Conservation (phyloP, 2,329 filamentous ascomycete species). For the Penicillium corylophilum region DNA sequence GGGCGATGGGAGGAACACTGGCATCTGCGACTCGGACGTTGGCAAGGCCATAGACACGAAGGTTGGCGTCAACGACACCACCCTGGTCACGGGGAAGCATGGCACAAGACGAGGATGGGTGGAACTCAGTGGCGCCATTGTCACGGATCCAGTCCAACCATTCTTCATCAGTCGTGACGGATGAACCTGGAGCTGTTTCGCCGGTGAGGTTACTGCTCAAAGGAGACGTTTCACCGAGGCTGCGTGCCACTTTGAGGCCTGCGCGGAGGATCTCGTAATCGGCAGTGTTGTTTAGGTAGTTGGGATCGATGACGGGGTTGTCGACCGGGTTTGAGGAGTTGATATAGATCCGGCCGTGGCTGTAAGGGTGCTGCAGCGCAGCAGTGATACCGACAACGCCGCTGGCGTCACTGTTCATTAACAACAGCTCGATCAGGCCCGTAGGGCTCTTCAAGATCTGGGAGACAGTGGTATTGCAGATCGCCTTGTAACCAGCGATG, state of each 20-base stretch:
- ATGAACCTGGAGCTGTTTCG: constrained; percentile 23
- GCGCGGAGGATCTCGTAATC: constrained; percentile 25
- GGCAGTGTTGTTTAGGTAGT: constrained; percentile 26
- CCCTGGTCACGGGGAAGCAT: constrained; percentile 29
- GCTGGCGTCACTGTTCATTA: constrained; percentile 30
- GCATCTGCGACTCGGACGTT: constrained; percentile 34
- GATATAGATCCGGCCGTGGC: constrained; percentile 31
- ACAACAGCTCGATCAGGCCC: constrained; percentile 28
- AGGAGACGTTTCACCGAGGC: constrained; percentile 22
- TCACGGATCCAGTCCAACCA: constrained; percentile 24
- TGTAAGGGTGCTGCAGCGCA: constrained; percentile 31
- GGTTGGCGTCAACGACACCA: constrained; percentile 29
- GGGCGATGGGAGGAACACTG: constrained; percentile 27
- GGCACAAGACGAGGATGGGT: constrained; percentile 27
- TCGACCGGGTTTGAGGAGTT: constrained; percentile 31
- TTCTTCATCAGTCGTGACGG: constrained; percentile 24
- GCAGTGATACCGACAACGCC: constrained; percentile 30
- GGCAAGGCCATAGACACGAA: constrained; percentile 29
- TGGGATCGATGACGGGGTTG: constrained; percentile 31
- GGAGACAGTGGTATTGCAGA: constrained; percentile 26
- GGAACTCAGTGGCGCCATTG: constrained; percentile 24
- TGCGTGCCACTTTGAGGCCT: constrained; percentile 28
- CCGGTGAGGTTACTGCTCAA: constrained; percentile 19
- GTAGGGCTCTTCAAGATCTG: constrained; percentile 24
- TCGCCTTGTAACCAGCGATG: constrained; percentile 28